phyloP scores from a whole-genome alignment of 1,284 basidiomycete genomes.

The Naganishia sp. region DNA sequence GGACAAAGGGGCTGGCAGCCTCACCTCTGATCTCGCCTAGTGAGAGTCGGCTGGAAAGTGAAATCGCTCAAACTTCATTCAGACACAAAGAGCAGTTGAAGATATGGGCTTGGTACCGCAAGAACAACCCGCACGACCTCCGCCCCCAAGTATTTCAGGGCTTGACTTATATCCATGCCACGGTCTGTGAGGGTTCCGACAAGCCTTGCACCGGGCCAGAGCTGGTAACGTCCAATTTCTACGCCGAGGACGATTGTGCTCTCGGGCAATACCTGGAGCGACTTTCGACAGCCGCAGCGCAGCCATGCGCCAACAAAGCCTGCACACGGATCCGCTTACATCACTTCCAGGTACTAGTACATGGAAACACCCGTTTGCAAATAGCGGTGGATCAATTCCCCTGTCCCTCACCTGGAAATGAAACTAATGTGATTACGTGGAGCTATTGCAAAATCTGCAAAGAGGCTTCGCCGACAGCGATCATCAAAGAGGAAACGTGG shows the following conservation, averaged over 20 bases:
- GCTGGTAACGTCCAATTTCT: constrained; percentile 78
- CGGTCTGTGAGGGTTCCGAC: constrained; percentile 51
- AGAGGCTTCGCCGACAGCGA: constrained; percentile 80
- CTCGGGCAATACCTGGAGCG: constrained; percentile 85
- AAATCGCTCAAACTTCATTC: constrained; percentile 68
- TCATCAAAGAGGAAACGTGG: constrained; percentile 89
- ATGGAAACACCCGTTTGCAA: constrained; percentile 79
- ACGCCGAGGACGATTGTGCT: constrained; percentile 88
- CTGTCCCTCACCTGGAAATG: constrained; percentile 55
- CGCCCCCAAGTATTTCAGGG: constrained; percentile 91
- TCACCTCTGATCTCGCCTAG: constrained; percentile 49
- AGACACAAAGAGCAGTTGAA: constrained; percentile 79
- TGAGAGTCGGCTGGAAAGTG: constrained; percentile 69
- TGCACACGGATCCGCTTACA: constrained; percentile 79
- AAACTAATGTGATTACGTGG: constrained; percentile 85
- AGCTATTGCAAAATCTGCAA: constrained; percentile 82
- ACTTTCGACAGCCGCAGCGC: constrained; percentile 69
- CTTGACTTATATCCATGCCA: constrained; percentile 59
- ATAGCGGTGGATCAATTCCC: constrained; percentile 78
- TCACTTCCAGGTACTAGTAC: constrained; percentile 86
- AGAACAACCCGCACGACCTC: constrained; percentile 77
- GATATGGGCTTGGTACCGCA: constrained; percentile 88
- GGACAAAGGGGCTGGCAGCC: constrained; percentile 37
- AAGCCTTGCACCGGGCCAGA: constrained; percentile 56
- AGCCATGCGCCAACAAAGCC: constrained; percentile 72